Percentiles rank a stretch among this genome's conserved stretches.
phyloP scores from a whole-genome alignment of 805 yeast species.

The Ogataea thermomethanolica region DNA sequence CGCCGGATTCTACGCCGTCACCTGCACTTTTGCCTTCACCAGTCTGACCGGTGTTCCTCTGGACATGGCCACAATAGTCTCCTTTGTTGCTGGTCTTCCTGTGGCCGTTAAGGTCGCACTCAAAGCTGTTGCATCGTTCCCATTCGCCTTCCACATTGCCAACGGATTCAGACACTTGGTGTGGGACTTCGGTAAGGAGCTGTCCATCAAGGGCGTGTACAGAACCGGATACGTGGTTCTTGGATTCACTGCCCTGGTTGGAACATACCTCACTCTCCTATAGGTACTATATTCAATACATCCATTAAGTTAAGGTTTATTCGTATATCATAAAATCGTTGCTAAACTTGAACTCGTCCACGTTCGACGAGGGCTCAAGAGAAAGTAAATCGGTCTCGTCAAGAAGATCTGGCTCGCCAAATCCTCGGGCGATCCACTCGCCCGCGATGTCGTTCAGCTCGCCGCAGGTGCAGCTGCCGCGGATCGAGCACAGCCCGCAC shows the following conservation, averaged over 20 bases:
- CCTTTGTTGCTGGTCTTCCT: slow-evolving; percentile 62
- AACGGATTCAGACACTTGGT: slow-evolving; percentile 91
- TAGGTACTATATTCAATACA: slow-evolving; percentile 14
- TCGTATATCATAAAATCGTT: slow-evolving; percentile 23
- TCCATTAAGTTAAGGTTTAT: slow-evolving; percentile 3
- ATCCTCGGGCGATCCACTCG: slow-evolving; percentile 10
- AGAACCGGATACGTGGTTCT: slow-evolving; percentile 85
- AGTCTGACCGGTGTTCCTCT: slow-evolving; percentile 57
- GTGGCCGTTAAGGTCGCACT: slow-evolving; percentile 53
- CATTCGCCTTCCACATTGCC: slow-evolving; percentile 81
- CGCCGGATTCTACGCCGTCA: slow-evolving; percentile 70
- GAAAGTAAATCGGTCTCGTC: slow-evolving; percentile 6
- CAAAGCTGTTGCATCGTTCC: slow-evolving; percentile 71
- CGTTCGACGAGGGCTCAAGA: slow-evolving; percentile 1
- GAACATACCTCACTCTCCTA: slow-evolving; percentile 54
- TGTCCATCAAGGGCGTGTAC: slow-evolving; percentile 83
- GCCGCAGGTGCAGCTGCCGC: slow-evolving; percentile 6
- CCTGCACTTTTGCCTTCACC: slow-evolving; percentile 70
- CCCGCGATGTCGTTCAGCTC: slow-evolving; percentile 3
- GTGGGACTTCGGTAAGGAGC: slow-evolving; percentile 87
- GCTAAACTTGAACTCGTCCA: slow-evolving; percentile 15
- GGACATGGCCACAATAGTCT: slow-evolving; percentile 52
- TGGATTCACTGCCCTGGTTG: slow-evolving; percentile 56
- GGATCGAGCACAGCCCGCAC: slow-evolving; percentile 8
- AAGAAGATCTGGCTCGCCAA: slow-evolving; percentile 5